Conservation (phyloP, 2,329 filamentous ascomycete species). For the Cryoendolithus antarcticus region DNA sequence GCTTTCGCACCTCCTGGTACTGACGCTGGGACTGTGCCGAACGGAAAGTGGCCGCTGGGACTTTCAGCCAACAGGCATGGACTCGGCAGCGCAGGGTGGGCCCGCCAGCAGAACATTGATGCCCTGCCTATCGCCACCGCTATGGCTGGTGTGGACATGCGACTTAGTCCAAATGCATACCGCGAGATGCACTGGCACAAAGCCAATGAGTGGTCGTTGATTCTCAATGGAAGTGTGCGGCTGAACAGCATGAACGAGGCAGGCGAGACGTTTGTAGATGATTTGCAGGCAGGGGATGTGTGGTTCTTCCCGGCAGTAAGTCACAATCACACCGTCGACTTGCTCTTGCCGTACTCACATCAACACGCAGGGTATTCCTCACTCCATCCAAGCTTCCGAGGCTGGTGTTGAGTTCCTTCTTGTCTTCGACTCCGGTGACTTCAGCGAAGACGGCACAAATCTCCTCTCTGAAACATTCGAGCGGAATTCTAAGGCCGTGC, state of each 20-base stretch:
- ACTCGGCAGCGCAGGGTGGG: conserved; percentile 27
- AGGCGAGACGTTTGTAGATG: conserved; percentile 21
- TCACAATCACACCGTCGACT: no score
- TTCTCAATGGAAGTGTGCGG: conserved; percentile 21
- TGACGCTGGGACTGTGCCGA: conserved; percentile 26
- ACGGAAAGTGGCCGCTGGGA: conserved; percentile 32
- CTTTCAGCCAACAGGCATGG: conserved; percentile 30
- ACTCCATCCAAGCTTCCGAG: conserved; percentile 30
- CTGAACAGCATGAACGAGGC: conserved; percentile 20
- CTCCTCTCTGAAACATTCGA: conserved; percentile 33
- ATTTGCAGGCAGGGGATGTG: conserved; percentile 17
- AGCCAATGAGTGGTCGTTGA: conserved; percentile 21
- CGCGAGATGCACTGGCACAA: conserved; percentile 25
- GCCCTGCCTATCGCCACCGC: conserved; percentile 27
- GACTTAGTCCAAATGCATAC: conserved; percentile 21
- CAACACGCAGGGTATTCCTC: conserved; percentile 12
- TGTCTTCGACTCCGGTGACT: conserved; percentile 47
- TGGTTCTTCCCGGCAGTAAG: conserved; percentile 14
- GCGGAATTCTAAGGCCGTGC: conserved; percentile 23
- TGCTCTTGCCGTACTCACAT: no score
- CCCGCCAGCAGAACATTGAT: conserved; percentile 28
- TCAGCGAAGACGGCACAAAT: conserved; percentile 49
- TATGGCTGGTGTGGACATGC: conserved; percentile 34
- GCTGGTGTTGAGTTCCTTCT: conserved; percentile 47
- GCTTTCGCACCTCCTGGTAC: conserved; percentile 27